Conservation (phyloP, 805 yeast genomes). For the Cyberlindnera japonica region DNA sequence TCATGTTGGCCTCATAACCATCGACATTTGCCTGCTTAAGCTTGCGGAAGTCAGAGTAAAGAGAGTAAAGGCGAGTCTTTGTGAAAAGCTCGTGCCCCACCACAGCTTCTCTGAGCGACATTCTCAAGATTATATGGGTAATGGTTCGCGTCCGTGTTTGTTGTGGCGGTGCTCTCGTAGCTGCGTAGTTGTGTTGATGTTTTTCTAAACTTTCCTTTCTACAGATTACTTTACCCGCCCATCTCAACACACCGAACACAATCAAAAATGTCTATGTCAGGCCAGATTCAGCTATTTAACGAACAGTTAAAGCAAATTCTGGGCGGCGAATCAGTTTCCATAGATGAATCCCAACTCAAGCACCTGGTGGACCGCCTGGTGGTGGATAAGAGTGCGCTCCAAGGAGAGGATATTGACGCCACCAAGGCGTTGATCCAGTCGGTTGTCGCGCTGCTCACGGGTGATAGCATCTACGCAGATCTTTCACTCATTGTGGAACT, state of each 20-base stretch:
- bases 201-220: not conserved
- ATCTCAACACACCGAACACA: not conserved
- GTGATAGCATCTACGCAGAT: slow-evolving; percentile 12
- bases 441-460: slow-evolving; percentile 1
- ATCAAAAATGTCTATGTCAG: not conserved
- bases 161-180: not conserved
- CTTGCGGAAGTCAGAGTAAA: slow-evolving; percentile 37
- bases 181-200: not conserved
- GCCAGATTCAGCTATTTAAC: not conserved
- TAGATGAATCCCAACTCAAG: not conserved
- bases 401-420: slow-evolving; percentile 1
- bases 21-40: slow-evolving; percentile 36
- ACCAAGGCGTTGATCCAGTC: slow-evolving; percentile 5
- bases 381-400: slow-evolving; percentile 10
- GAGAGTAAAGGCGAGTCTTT: slow-evolving; percentile 35
- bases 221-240: too few relatives aligned
- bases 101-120: slow-evolving; percentile 19
- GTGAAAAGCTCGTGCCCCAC: slow-evolving; percentile 26
- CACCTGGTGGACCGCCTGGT: slow-evolving; percentile 5
- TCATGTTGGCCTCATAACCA: slow-evolving; percentile 39
- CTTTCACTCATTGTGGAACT: slow-evolving; percentile 15
- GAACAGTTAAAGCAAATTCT: not conserved
- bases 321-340: not conserved
- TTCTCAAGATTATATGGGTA: not conserved
- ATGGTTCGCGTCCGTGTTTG: not conserved